A percentile compares a stretch with the other conserved stretches of the same genome.
phyloP scores from a whole-genome alignment of 306 rosid species.

The Benincasa hispida region DNA sequence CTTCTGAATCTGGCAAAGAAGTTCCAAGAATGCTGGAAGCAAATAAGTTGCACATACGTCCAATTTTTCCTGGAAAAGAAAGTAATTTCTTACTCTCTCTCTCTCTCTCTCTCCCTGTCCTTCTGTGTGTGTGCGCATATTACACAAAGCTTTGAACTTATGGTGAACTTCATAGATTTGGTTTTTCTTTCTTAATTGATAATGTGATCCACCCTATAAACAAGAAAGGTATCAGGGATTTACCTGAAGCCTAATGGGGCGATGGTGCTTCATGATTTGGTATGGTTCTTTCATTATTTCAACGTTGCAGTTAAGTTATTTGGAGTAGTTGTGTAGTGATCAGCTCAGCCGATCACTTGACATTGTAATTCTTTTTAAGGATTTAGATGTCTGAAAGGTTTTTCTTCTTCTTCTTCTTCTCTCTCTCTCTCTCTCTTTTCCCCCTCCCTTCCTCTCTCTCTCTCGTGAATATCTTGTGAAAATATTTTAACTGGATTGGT shows the following conservation, averaged over 20 bases:
- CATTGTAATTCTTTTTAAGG: not conserved
- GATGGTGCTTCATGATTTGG: not conserved
- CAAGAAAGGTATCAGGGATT: not conserved
- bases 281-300: not conserved
- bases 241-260: not conserved
- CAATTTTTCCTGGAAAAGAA: conserved; percentile 50
- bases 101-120: conserved; percentile 16
- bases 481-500: conserved; percentile 14
- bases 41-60: conserved; percentile 84
- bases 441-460: no score
- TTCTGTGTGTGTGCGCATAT: not conserved
- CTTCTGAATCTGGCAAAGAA: conserved; percentile 79
- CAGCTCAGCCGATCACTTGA: not conserved
- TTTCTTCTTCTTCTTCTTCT: no score
- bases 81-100: conserved; percentile 37
- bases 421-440: no score
- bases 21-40: conserved; percentile 99
- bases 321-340: not conserved
- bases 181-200: not conserved
- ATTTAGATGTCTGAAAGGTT: not conserved
- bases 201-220: not conserved
- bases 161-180: not conserved
- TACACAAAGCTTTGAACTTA: not conserved
- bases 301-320: not conserved
- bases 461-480: not conserved